Evolutionary conservation across 495 filamentous ascomycete genomes (phyloP).

Genomic region (Cenococcum geophilum): DNA sequence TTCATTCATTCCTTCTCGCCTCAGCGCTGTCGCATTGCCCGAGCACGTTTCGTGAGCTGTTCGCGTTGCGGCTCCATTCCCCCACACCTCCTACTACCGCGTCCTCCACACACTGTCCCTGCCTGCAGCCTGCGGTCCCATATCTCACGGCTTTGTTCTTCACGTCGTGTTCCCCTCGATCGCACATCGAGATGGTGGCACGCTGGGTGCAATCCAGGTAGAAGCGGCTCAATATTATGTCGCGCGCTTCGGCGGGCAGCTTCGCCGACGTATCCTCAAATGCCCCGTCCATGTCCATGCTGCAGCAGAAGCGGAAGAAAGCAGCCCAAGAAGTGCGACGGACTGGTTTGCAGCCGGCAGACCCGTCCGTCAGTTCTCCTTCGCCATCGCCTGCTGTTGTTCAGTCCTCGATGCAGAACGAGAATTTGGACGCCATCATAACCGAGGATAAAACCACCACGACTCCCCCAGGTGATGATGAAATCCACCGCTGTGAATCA

Average conservation of each 20-base stretch:
- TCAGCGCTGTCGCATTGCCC: not conserved
- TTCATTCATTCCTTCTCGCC: not conserved
- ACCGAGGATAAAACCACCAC: conserved; percentile 29
- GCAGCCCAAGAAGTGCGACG: conserved; percentile 30
- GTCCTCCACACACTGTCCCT: conserved; percentile 10
- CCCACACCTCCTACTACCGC: conserved; percentile 11
- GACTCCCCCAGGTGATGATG: conserved; percentile 43
- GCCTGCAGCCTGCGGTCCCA: conserved; percentile 8
- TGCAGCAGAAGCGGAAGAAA: conserved; percentile 42
- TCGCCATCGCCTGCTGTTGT: conserved; percentile 13
- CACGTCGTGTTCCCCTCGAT: conserved; percentile 1
- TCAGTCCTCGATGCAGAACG: not conserved
- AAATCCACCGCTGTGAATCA: conserved; percentile 48
- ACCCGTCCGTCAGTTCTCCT: conserved; percentile 21
- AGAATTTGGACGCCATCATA: not conserved
- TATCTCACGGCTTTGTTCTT: not conserved
- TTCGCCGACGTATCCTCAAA: conserved; percentile 89
- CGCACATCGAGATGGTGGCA: conserved; percentile 20
- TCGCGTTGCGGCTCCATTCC: conserved; percentile 10
- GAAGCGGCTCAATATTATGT: conserved; percentile 31
- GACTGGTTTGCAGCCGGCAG: conserved; percentile 24
- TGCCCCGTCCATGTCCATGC: conserved; percentile 65
- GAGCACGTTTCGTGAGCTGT: conserved; percentile 15
- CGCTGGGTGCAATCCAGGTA: conserved; percentile 18
- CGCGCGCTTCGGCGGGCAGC: conserved; percentile 35